Evolutionary conservation across 257 asterid species (phyloP), one percentile per base, ranked within the genome.

Genomic region (Solanum lycopersicoides): DNA sequence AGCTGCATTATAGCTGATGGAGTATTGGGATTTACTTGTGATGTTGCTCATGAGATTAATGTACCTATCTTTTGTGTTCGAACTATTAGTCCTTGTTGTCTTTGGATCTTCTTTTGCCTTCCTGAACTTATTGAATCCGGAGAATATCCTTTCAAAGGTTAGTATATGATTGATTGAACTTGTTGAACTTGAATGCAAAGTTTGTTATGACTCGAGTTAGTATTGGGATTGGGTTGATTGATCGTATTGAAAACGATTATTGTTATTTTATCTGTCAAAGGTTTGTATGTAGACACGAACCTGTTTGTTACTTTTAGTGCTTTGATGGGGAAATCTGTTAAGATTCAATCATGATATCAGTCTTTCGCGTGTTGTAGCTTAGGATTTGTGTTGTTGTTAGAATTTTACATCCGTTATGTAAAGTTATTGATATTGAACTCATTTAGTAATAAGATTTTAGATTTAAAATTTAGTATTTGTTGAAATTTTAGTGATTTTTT

Each of bases 31-130:
- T 93, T 93, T 8, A 47, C 94, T 13, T 86, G 92, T 21, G 96
- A 94, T 88, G 97, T 93, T 90, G 98, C 89, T 1, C 59, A 92
- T 7, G 95, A 95, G 42, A 50, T 92, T 89, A 91, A 94, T 28
- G 87, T 95, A 30, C 95, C 98, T 5, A 89, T 95, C 68, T 44
- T 94, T 6, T 92, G 89, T 88, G 89, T 92, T 82, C 87, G 96
- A 4, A 95, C 98, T 0, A 82, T 91, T 16, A 89, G 97, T 9
- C 88, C 95, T 3, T 93, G 93, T 74, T 87, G 93, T 28, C 93
- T 94, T 39, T 95, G 98, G 98, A 90, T 92, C 3, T 84, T 88
- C 88, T 95, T 88, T 86, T 89, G 93, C 16, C 92, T 92, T 37
- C 89, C 91, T 15, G 74, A 91, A 47, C 92, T 94, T 41, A 90